Evolutionary conservation across 2,329 filamentous ascomycete genomes (phyloP), one percentile per base, ranked within the genome.

Genomic region (Neopestalotiopsis rosae): DNA sequence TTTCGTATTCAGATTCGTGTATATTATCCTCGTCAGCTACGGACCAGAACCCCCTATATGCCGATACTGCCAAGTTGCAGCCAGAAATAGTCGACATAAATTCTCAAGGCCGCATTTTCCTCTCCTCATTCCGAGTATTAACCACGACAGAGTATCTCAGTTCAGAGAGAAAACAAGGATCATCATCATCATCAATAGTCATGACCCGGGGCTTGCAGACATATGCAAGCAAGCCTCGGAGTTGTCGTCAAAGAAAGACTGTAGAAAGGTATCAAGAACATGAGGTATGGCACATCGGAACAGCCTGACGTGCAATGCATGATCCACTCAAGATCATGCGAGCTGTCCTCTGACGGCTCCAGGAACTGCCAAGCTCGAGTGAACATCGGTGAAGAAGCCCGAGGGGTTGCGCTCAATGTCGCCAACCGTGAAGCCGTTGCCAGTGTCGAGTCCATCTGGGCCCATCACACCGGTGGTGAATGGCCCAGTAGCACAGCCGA

Each of bases 321-420:
- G 10, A 38, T 9, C 45, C 45, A n/a, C 45, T n/a, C n/a, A 52
- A 10, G 7, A 17, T 30, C 61, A 67, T 40, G 56, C 77, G 63
- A 86, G 73, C 76, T 89, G 87, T 7, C 85, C 87, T 68, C 87
- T 80, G 42, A 86, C 82, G 65, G 85, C 87, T 69, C 87, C 87
- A 38, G 84, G 81, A 7, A 84, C 76, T 42, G 82, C 86, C 32
- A 81, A 74, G 71, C 76, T 81, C 5, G 86, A 86, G 77, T 89
- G 87, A 1, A 83, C 79, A 72, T 89, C 87, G 49, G 85, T 81
- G 74, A 87, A 88, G 81, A 88, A 89, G 13, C 73, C 79, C 5
- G 72, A 70, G 0, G 87, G 86, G 73, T 87, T 82, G 42, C 77
- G 77, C 76, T 88, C 85, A 64, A 88, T 88, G 78, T 85, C 77